These are phyloP conservation scores for Dunaliella sp. DNA, from an alignment of 139 green algal genomes.

Conservation along the genomic window DNA sequence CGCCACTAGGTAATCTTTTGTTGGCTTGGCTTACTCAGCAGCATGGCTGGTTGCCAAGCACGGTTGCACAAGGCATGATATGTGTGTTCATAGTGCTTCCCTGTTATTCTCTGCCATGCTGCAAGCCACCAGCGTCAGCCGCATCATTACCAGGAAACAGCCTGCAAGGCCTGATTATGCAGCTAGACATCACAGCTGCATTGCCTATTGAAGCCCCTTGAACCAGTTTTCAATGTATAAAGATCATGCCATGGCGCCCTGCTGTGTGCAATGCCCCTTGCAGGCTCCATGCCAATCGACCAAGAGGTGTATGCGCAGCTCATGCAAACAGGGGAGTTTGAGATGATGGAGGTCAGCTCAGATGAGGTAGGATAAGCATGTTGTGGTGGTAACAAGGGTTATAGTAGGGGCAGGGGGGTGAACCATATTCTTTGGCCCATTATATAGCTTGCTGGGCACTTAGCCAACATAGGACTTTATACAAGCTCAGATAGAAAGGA, in stretches of 20 bases:
- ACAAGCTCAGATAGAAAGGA: too few species aligned
- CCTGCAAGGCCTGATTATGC: background rate
- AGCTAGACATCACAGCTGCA: background rate
- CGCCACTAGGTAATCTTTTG: conserved; percentile 73
- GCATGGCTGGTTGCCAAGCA: background rate
- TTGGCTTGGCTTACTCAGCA: background rate
- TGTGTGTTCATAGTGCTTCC: background rate
- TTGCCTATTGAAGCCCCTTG: background rate
- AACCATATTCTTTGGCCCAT: too few species aligned
- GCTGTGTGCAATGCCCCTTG: background rate
- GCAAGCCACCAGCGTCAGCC: background rate
- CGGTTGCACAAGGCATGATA: background rate
- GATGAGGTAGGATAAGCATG: conserved; percentile 72
- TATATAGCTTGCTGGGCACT: too few species aligned
- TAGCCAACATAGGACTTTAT: too few species aligned
- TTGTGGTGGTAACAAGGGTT: too few species aligned
- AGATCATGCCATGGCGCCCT: background rate
- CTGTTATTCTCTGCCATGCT: background rate
- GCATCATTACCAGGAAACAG: background rate
- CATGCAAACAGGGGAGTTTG: conserved; percentile 71
- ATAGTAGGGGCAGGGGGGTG: too few species aligned
- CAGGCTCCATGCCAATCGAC: conserved; percentile 76
- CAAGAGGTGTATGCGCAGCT: conserved; percentile 74
- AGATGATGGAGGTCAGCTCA: conserved; percentile 62
- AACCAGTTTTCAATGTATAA: background rate